These are phyloP conservation scores for Buddleja alternifolia DNA, from an alignment of 257 asterid species.

Conservation along the genomic window DNA sequence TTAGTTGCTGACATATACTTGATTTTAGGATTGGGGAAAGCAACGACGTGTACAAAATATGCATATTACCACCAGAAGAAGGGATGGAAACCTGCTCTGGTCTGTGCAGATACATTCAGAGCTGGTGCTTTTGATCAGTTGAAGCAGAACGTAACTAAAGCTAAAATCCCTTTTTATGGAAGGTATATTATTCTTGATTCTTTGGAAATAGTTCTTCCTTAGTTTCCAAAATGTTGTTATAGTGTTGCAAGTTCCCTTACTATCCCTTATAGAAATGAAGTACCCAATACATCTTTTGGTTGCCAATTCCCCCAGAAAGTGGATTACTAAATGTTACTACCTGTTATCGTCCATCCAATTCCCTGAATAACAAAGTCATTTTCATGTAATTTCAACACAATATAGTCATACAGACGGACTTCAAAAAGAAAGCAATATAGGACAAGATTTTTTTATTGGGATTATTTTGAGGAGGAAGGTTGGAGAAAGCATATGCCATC, in stretches of 20 bases:
- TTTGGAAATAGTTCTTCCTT: conserved; percentile 16
- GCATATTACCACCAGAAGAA: conserved; percentile 90
- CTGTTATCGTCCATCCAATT: too few species aligned
- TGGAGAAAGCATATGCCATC: too few species aligned
- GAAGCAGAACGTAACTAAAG: conserved; percentile 96
- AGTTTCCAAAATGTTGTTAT: background rate
- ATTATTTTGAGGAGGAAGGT: too few species aligned
- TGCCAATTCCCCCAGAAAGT: conserved; percentile 9
- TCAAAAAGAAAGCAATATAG: background rate
- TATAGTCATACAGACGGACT: too few species aligned
- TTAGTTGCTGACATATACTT: conserved; percentile 20
- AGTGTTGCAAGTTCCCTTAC: background rate
- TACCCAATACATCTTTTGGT: background rate
- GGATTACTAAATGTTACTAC: background rate
- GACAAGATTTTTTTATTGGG: too few species aligned
- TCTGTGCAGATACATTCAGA: conserved; percentile 93
- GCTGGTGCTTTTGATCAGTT: conserved; percentile 98
- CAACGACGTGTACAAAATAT: conserved; percentile 89
- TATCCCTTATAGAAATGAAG: conserved; percentile 1
- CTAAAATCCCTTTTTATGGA: conserved; percentile 93
- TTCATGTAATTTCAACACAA: background rate
- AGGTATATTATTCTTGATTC: conserved; percentile 44
- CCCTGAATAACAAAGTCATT: too few species aligned
- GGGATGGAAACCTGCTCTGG: conserved; percentile 93
- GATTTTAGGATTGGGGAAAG: conserved; percentile 78